Conservation (phyloP, 2,329 filamentous ascomycete genomes). For the Aureobasidium sp. region DNA sequence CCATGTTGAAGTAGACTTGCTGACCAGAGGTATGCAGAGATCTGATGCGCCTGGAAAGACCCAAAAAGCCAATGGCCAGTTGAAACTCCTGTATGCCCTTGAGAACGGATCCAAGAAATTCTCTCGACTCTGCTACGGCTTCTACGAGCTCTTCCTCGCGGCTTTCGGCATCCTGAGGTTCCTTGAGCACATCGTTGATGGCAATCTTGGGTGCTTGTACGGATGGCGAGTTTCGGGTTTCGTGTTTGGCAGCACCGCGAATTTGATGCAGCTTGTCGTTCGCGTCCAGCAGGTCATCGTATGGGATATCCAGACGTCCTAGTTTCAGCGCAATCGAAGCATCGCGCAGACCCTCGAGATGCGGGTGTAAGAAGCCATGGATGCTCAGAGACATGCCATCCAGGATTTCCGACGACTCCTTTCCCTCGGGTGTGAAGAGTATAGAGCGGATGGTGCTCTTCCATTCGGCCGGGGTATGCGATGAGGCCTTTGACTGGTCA, state of each 20-base stretch:
- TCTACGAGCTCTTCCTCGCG: constrained; percentile 72
- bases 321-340: constrained; percentile 85
- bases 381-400: constrained; percentile 85
- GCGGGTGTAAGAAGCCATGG: constrained; percentile 81
- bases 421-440: constrained; percentile 77
- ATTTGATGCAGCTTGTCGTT: constrained; percentile 46
- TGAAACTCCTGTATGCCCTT: constrained; percentile 94
- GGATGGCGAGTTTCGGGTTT: constrained; percentile 26
- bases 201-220: constrained; percentile 27
- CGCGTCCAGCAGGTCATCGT: constrained; percentile 71
- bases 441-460: constrained; percentile 79
- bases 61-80: constrained; percentile 85
- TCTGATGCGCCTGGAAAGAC: constrained; percentile 72
- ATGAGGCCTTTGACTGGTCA: constrained; percentile 55
- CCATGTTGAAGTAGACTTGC: constrained; percentile 76
- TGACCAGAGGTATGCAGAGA: constrained; percentile 58
- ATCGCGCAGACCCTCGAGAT: constrained; percentile 80
- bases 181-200: constrained; percentile 16
- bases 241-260: constrained; percentile 26
- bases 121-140: constrained; percentile 84
- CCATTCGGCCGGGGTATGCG: constrained; percentile 84
- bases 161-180: constrained; percentile 60
- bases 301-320: constrained; percentile 81
- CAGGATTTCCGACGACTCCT: constrained; percentile 77
- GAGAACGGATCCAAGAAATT: constrained; percentile 83